These are phyloP conservation scores for Euphorbia peplus DNA, from an alignment of 345 rosid genomes.

Conservation along the genomic window DNA sequence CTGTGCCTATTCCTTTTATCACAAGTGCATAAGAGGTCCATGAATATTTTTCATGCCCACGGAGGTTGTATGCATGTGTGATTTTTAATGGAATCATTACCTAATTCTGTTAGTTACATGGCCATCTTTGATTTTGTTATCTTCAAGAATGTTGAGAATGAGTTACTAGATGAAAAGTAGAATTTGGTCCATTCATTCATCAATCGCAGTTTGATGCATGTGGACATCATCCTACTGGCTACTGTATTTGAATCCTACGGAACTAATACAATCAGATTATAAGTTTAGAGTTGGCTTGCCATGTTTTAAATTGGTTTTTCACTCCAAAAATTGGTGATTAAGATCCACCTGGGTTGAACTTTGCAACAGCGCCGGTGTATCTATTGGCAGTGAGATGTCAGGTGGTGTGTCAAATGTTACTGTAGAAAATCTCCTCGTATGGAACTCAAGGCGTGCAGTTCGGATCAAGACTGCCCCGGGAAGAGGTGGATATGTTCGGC, in stretches of 20 bases:
- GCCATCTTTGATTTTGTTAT: background rate
- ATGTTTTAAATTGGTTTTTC: constrained; percentile 3
- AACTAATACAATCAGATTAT: background rate
- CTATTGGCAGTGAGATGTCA: constrained; percentile 99
- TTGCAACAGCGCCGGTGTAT: constrained; percentile 83
- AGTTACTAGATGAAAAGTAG: no score
- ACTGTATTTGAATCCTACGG: no score
- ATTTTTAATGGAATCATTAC: background rate
- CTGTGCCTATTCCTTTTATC: no score
- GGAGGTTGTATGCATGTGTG: background rate
- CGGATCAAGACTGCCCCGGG: constrained; percentile 97
- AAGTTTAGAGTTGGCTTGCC: background rate
- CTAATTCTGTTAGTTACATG: background rate
- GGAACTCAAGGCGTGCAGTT: constrained; percentile 93
- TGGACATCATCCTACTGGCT: background rate
- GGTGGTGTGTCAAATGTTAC: constrained; percentile 93
- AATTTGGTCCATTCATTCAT: background rate
- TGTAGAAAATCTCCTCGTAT: constrained; percentile 68
- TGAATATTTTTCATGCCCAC: background rate
- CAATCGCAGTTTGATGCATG: background rate
- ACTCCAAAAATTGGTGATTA: constrained; percentile 10
- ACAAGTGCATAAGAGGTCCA: background rate
- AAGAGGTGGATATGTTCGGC: constrained; percentile 77
- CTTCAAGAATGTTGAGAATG: background rate
- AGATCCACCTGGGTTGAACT: constrained; percentile 22